These are phyloP conservation scores for Boehmeria nivea DNA, from an alignment of 306 rosid genomes.

Conservation along the genomic window DNA sequence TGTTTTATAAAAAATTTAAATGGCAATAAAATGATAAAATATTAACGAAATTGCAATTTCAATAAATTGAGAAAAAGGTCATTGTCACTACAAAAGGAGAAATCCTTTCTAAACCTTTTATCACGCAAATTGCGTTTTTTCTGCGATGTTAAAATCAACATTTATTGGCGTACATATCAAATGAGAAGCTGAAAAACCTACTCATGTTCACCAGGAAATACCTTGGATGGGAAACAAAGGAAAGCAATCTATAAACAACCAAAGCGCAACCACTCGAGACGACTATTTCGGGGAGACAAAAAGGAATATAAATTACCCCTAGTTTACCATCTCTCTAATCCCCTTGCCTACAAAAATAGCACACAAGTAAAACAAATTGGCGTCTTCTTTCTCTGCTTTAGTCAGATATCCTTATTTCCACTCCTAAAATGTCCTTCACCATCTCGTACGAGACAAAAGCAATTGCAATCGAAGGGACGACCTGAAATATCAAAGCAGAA, in stretches of 20 bases:
- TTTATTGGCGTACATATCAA: constrained; percentile 56
- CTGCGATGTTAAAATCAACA: constrained; percentile 53
- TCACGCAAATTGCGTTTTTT: constrained; percentile 38
- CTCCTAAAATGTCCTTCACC: constrained; percentile 97
- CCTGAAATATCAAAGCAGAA: constrained; percentile 49
- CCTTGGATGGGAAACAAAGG: constrained; percentile 33
- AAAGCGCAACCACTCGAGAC: constrained; percentile 35
- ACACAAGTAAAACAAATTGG: constrained; percentile 33
- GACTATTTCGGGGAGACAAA: constrained; percentile 28
- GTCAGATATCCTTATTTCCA: constrained; percentile 92
- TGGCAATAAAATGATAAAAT: too few species aligned
- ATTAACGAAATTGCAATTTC: too few species aligned
- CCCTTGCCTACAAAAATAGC: constrained; percentile 71
- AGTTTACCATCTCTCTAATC: constrained; percentile 50
- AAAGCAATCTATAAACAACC: constrained; percentile 54
- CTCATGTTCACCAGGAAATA: constrained; percentile 35
- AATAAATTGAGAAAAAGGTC: background rate
- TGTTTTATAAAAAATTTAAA: too few species aligned
- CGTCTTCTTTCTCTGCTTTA: constrained; percentile 25
- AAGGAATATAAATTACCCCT: constrained; percentile 29
- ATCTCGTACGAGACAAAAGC: constrained; percentile 87
- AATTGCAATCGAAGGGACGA: constrained; percentile 91
- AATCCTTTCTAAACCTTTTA: constrained; percentile 34
- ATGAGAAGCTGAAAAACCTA: constrained; percentile 38
- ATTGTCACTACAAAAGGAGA: constrained; percentile 19